A percentile compares a stretch with the other conserved stretches of the same genome.
Evolutionary conservation across 441 rosid genomes (phyloP).

Genomic region (Adansonia madagascariensis): DNA sequence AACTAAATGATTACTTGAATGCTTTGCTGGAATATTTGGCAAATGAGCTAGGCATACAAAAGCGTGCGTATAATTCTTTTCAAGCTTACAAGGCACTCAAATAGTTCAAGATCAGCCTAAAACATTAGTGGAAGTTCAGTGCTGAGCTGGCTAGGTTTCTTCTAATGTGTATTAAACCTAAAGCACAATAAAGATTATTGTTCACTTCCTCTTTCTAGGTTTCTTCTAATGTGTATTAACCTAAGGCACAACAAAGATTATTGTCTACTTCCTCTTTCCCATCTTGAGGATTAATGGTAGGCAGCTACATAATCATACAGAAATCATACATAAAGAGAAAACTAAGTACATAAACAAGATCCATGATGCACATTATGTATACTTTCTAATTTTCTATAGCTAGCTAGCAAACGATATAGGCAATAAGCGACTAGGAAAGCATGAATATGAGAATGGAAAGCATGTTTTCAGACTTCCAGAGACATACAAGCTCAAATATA

Average conservation of each 20-base stretch:
- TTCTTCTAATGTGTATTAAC: background rate
- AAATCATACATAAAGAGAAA: no score
- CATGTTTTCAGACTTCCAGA: background rate
- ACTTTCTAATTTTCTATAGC: background rate
- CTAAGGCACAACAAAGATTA: background rate
- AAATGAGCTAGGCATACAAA: slow-evolving; percentile 18
- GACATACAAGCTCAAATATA: background rate
- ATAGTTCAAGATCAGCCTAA: slow-evolving; percentile 10
- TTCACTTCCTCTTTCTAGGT: no score
- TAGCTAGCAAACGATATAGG: background rate
- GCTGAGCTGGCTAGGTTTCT: background rate
- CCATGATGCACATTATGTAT: no score
- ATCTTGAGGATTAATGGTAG: background rate
- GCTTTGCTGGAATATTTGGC: slow-evolving; percentile 57
- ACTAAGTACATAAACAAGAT: no score
- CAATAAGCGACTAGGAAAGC: slow-evolving; percentile 6
- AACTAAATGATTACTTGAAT: slow-evolving; percentile 30
- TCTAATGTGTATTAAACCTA: background rate
- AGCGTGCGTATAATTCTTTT: slow-evolving; percentile 28
- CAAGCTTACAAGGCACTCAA: slow-evolving; percentile 57
- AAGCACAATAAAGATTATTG: background rate
- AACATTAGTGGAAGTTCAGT: background rate
- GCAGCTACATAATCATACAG: background rate
- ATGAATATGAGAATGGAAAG: background rate
- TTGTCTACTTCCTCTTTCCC: background rate